Percentiles rank a stretch among this genome's conserved stretches.
Conservation (phyloP, 2,329 filamentous ascomycete species). For the Hawksworthiomyces lignivorus region DNA sequence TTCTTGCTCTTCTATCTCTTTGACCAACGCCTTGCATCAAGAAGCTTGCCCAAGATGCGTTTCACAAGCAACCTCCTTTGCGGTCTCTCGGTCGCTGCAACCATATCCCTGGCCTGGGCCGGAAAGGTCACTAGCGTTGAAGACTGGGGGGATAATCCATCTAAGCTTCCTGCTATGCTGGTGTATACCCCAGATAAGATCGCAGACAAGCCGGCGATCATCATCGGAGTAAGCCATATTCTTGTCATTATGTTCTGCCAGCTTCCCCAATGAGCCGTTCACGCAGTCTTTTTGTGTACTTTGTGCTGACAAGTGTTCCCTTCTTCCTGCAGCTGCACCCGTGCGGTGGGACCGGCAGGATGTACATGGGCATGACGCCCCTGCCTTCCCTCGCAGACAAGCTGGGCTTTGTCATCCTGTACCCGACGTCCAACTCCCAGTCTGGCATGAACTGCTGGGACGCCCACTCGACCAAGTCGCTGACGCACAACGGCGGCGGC, state of each 20-base stretch:
- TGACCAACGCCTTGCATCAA: too few species aligned
- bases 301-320: neutral
- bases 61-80: too few species aligned
- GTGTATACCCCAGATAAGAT: slow-evolving; percentile 5
- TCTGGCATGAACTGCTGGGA: slow-evolving; percentile 42
- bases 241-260: slow-evolving; percentile 24
- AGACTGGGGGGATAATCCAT: neutral
- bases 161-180: neutral
- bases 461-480: slow-evolving; percentile 36
- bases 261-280: too few species aligned
- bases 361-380: neutral
- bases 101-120: too few species aligned
- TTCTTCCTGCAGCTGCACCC: neutral
- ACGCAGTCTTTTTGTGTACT: too few species aligned
- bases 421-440: slow-evolving; percentile 14
- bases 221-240: slow-evolving; percentile 2
- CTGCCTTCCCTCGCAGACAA: neutral
- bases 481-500: slow-evolving; percentile 26
- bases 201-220: slow-evolving; percentile 6
- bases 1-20: too few species aligned
- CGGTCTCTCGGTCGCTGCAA: too few species aligned
- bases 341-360: neutral
- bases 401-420: neutral
- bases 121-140: too few species aligned
- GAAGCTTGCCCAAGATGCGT: too few species aligned